Evolutionary conservation across 129 eudicot genomes (phyloP).

Genomic region (Flaveria sonorensis): DNA sequence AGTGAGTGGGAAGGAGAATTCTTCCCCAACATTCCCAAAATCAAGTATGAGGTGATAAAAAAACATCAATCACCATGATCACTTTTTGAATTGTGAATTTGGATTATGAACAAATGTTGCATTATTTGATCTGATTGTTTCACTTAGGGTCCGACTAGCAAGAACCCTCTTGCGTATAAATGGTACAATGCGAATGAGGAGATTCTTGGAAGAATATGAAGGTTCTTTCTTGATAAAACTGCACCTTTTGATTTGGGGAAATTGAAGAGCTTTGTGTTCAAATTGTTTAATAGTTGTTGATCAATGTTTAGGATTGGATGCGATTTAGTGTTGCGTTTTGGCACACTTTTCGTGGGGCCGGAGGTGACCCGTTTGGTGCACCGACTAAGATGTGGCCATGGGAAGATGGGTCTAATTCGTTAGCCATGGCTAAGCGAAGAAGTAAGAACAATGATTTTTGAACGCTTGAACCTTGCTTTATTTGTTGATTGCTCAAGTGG

Average conservation of each 20-base stretch:
- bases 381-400: conserved; percentile 93
- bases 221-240: no score
- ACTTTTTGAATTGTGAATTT: no score
- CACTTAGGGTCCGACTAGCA: no score
- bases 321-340: conserved; percentile 95
- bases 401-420: conserved; percentile 95
- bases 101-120: no score
- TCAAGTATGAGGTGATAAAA: no score
- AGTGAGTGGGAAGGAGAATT: conserved; percentile 83
- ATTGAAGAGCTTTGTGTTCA: neutral
- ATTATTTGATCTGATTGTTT: no score
- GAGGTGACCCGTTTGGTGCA: conserved; percentile 89
- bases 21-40: conserved; percentile 82
- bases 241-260: neutral
- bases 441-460: conserved; percentile 45
- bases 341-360: conserved; percentile 97
- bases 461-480: neutral
- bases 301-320: conserved; percentile 69
- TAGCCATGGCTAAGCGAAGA: conserved; percentile 90
- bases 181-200: no score
- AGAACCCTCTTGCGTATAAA: no score
- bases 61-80: no score
- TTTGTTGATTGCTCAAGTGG: neutral
- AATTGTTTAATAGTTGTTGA: neutral
- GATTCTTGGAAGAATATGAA: no score